A percentile compares a stretch with the other conserved stretches of the same genome.
These are phyloP conservation scores for Pseudogymnoascus sp. DNA, from an alignment of 2,329 filamentous ascomycete species.

Conservation along the genomic window DNA sequence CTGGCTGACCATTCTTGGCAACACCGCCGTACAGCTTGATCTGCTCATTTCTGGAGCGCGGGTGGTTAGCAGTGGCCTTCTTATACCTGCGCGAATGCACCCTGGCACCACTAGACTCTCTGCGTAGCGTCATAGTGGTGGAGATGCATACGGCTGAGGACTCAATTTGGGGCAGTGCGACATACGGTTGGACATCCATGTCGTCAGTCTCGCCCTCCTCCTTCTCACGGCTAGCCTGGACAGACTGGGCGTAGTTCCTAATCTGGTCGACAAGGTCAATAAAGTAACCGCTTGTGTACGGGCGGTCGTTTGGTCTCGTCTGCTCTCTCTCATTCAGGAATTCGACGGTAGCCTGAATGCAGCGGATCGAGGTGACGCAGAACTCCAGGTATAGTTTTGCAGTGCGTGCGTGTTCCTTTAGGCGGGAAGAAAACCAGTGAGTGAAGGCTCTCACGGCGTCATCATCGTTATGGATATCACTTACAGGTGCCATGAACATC, in stretches of 20 bases:
- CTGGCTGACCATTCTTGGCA: slow-evolving; percentile 70
- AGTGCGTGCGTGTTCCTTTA: slow-evolving; percentile 68
- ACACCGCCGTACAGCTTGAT: slow-evolving; percentile 76
- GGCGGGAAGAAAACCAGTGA: slow-evolving; percentile 54
- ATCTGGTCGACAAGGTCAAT: slow-evolving; percentile 95
- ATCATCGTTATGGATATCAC: slow-evolving; percentile 49
- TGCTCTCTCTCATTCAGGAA: slow-evolving; percentile 80
- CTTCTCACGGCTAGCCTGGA: slow-evolving; percentile 65
- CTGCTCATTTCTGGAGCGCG: slow-evolving; percentile 51
- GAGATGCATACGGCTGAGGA: not conserved
- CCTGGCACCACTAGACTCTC: not conserved
- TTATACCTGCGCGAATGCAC: not conserved
- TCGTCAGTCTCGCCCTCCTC: slow-evolving; percentile 46
- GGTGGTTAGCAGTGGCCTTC: slow-evolving; percentile 19
- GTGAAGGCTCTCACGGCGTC: slow-evolving; percentile 56
- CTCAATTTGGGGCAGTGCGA: slow-evolving; percentile 17
- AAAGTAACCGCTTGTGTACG: slow-evolving; percentile 94
- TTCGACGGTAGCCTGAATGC: slow-evolving; percentile 82
- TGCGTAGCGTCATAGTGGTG: not conserved
- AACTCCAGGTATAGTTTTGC: slow-evolving; percentile 72
- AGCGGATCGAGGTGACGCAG: slow-evolving; percentile 82
- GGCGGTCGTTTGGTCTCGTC: slow-evolving; percentile 72
- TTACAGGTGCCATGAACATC: slow-evolving; percentile 87
- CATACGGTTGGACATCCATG: slow-evolving; percentile 52
- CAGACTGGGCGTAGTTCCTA: slow-evolving; percentile 75